Evolutionary conservation across 306 rosid species (phyloP), one percentile per base, ranked within the genome.

Genomic region (Acacia melanoxylon): DNA sequence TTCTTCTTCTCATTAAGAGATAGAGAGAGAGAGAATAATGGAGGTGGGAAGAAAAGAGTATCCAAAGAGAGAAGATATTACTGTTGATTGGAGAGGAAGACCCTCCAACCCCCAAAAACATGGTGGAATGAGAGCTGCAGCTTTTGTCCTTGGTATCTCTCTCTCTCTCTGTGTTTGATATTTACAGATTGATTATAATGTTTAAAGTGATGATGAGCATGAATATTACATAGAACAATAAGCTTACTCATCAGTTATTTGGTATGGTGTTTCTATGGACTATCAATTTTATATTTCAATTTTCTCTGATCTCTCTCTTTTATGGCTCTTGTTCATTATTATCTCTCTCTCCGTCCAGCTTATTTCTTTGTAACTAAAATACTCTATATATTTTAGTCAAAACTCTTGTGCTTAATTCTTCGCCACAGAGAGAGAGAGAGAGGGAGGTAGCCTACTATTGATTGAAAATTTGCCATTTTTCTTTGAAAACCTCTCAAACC

Each of bases 31-130:
- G 33, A 69, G 72, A 73, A 33, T 89, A 4, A 46, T 14, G 16
- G 52, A 12, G 82, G 75, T 82, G 46, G 75, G 79, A 70, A 44
- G 76, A 65, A 59, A 29, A 70, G 78, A 71, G 83, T 45, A 45
- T 51, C 63, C 82, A 69, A 79, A 88, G 81, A 61, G 90, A 89
- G 79, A 83, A 48, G 89, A 87, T 17, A 22, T 54, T 51, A 82
- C 89, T 27, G 86, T 92, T 51, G 97, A 92, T 75, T 92, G 97
- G 97, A 89, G 97, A 83, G 97, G 97, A 54, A 86, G 88, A 85
- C 90, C 91, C 46, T 90, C 97, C 76, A 78, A 83, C 41, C 82
- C 92, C 14, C 33, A 27, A 69, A 83, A 78, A 48, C 94, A 92
- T 49, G 97, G 97, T 24, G 97, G 94, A 29, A 89, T 89, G 88